Evolutionary conservation across 1,284 basidiomycete genomes (phyloP), one percentile per base, ranked within the genome.

Genomic region (Afroboletus lepidellus): DNA sequence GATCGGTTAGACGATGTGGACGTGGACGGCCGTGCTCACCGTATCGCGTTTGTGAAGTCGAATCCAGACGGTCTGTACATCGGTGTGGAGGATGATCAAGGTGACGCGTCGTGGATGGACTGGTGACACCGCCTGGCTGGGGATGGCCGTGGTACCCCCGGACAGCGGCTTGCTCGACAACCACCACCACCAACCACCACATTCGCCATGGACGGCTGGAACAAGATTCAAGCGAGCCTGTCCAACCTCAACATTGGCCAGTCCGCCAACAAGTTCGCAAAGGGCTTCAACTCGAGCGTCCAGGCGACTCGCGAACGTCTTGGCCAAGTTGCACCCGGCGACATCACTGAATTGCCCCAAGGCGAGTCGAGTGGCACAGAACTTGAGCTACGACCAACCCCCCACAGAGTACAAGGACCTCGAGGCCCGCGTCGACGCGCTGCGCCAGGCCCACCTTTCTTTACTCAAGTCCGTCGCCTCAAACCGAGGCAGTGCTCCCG

Each of bases 311-410:
- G 80, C 61, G 96, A 99, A 74, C 81, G 90, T 46, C 79, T 98
- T 5, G 96, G 96, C 24, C 87, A 92, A 63, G 83, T 97, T 52
- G 83, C 90, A 15, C 80, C 89, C 20, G 93, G 94, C 56, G 95
- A 96, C 62, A 96, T 99, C 66, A 99, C 96, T 18, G 96, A 98
- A 74, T 80, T 94, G 33, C 88, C 90, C n/a, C 86, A 90, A 72
- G 88, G 89, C 87, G 5, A 43, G 33, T 62, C 41, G 13, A 34
- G 13, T 12, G 30, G 45, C 50, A 32, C 59, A 24, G n/a, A n/a
- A n/a, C n/a, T n/a, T n/a, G n/a, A n/a, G n/a, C 18, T 9, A 8
- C 18, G 16, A 6, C 34, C 34, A 16, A 48, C 0, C 20, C 15
- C 21, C 37, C 53, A 16, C 73, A 91, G 95, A 99, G 71, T 99